Base-by-base conservation (phyloP, 163 green algal species). In the Chloromonas sp. region DNA sequence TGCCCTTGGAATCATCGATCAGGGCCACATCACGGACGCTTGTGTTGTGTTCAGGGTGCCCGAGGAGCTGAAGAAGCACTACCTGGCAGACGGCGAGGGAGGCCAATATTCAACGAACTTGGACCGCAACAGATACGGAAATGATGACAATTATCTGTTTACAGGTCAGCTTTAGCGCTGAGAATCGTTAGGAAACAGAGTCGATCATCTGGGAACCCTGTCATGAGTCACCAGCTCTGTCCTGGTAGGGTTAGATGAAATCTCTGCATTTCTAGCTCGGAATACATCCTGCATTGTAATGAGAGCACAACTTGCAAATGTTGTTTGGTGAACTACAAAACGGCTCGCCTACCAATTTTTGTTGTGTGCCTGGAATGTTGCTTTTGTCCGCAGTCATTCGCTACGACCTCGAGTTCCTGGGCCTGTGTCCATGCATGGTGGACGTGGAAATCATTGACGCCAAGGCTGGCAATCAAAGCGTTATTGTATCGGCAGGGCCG, bases 371-470 rank as follows among this genome's bases (percentile, higher is more conserved):
- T 74, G 66, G 66, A 74, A 15, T 5, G 5, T 74, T 74, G 66
- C 66, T 11, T 79, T 58, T 36, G 13, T 14, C 59, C 60, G 80
- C 87, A 94, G 95, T 98, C 60, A 96, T 96, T 71, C 91, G 93
- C 61, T 97, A 94, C 83, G 93, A 97, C 84, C 88, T 97, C 74
- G 91, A 94, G 86, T 94, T 90, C 87, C 86, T 94, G 71, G 89
- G 88, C 14, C 78, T 93, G 81, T 94, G 91, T 85, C 89, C 91
- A 2, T 94, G 93, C 89, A 90, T 98, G 88, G 94, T 98, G 76
- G 95, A 98, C 84, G 96, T 99, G 76, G 96, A 98, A 87, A 98
- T 99, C 83, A 94, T 99, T 60, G 96, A 98, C 84, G 94, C 94
- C 36, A 97, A 97, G 87, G 85, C 88, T 94, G 91, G 92, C 84